These are phyloP conservation scores for Physcomitrium patens DNA, from an alignment of 225 moss, liverwort and hornwort species.

Conservation along the genomic window DNA sequence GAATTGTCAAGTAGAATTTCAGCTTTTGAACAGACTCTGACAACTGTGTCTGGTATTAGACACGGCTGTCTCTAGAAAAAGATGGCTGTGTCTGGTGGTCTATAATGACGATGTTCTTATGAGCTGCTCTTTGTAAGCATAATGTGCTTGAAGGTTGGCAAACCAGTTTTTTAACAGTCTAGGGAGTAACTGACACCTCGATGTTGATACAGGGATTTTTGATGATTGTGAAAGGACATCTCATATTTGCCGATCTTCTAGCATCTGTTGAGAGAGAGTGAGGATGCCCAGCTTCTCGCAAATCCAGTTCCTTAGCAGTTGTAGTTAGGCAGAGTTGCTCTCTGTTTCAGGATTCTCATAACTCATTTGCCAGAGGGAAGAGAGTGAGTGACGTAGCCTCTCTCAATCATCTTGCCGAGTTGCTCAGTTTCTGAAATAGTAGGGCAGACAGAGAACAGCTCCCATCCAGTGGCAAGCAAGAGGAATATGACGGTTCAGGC, in stretches of 20 bases:
- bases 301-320: conserved; percentile 36
- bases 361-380: conserved; percentile 58
- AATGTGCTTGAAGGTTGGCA: conserved; percentile 74
- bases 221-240: conserved; percentile 88
- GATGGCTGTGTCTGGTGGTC: conserved; percentile 32
- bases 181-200: conserved; percentile 96
- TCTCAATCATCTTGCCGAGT: conserved; percentile 72
- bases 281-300: conserved; percentile 46
- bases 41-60: conserved; percentile 8
- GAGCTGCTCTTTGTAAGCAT: conserved; percentile 54
- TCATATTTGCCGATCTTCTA: conserved; percentile 74
- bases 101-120: conserved; percentile 40
- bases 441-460: conserved; percentile 89
- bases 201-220: conserved; percentile 99
- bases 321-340: conserved; percentile 46
- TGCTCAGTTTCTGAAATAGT: conserved; percentile 64
- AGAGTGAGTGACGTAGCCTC: conserved; percentile 61
- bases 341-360: conserved; percentile 40
- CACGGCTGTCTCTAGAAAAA: conserved; percentile 6
- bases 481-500: conserved; percentile 94
- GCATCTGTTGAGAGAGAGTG: conserved; percentile 59
- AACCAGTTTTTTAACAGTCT: conserved; percentile 53
- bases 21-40: conserved; percentile 18
- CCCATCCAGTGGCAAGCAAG: conserved; percentile 74
- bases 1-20: conserved; percentile 25